Conservation (phyloP, 140 eudicot species). For the Cichorium intybus region DNA sequence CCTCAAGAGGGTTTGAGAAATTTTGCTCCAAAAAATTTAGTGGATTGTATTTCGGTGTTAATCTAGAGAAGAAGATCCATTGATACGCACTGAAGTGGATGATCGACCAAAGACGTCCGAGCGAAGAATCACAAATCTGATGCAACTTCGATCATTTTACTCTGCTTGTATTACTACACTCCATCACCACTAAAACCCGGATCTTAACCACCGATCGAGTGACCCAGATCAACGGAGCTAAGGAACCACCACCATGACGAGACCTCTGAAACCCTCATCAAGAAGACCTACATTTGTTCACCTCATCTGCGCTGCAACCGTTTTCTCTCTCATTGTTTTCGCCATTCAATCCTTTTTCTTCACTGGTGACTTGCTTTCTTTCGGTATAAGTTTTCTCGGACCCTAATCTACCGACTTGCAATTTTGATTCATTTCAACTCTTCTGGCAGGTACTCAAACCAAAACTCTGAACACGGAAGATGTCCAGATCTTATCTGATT, state of each 20-base stretch:
- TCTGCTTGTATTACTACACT: constrained; percentile 8
- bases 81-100: neutral
- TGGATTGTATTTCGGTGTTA: neutral
- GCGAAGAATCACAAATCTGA: constrained; percentile 21
- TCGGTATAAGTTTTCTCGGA: neutral
- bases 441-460: constrained; percentile 37
- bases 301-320: constrained; percentile 64
- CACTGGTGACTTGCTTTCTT: constrained; percentile 31
- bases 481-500: constrained; percentile 57
- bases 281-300: constrained; percentile 48
- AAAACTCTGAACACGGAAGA: constrained; percentile 23
- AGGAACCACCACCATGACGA: constrained; percentile 34
- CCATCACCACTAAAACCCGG: constrained; percentile 13
- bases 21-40: neutral
- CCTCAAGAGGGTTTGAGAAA: neutral
- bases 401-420: constrained; percentile 1
- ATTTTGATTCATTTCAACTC: neutral
- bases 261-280: constrained; percentile 33
- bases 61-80: constrained; percentile 21
- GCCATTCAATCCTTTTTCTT: constrained; percentile 55
- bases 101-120: neutral
- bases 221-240: constrained; percentile 24
- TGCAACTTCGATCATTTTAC: constrained; percentile 6
- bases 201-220: constrained; percentile 11
- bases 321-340: constrained; percentile 62